phyloP scores from a whole-genome alignment of 176 grass and related monocot genomes.

The Cocos nucifera region DNA sequence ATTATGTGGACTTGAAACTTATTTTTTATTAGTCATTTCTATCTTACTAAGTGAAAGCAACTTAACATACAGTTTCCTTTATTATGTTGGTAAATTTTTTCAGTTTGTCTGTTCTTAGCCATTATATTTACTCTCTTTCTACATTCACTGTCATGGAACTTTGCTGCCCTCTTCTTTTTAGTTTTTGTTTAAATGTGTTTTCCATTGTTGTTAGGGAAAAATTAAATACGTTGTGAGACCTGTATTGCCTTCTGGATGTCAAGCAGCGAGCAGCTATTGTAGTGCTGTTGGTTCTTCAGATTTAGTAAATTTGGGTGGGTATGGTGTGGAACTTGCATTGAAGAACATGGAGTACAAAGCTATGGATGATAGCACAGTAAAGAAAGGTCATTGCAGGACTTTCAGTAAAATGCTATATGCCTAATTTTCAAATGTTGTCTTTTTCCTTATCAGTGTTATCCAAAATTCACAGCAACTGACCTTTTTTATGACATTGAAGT shows the following conservation, averaged over 20 bases:
- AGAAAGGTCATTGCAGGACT: conserved; percentile 24
- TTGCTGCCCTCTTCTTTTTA: conserved; percentile 5
- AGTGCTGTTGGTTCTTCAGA: conserved; percentile 75
- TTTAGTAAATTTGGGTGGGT: conserved; percentile 89
- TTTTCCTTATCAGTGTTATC: not conserved
- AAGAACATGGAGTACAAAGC: conserved; percentile 99
- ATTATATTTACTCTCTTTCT: no score
- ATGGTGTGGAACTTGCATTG: conserved; percentile 94
- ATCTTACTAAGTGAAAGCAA: no score
- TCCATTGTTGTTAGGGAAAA: conserved; percentile 57
- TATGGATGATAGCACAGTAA: conserved; percentile 88
- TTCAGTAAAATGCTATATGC: conserved; percentile 5
- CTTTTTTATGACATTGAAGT: no score
- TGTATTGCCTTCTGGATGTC: conserved; percentile 76
- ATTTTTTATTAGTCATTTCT: no score
- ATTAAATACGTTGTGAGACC: conserved; percentile 73
- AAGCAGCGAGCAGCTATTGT: conserved; percentile 62
- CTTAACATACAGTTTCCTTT: no score
- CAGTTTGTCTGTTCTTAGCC: no score
- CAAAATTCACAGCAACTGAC: no score
- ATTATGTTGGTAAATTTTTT: no score
- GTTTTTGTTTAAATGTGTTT: conserved; percentile 20
- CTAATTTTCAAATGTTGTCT: not conserved
- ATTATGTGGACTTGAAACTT: no score
- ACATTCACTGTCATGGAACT: no score